Evolutionary conservation across 306 rosid species (phyloP).

Genomic region (Delonix regia): DNA sequence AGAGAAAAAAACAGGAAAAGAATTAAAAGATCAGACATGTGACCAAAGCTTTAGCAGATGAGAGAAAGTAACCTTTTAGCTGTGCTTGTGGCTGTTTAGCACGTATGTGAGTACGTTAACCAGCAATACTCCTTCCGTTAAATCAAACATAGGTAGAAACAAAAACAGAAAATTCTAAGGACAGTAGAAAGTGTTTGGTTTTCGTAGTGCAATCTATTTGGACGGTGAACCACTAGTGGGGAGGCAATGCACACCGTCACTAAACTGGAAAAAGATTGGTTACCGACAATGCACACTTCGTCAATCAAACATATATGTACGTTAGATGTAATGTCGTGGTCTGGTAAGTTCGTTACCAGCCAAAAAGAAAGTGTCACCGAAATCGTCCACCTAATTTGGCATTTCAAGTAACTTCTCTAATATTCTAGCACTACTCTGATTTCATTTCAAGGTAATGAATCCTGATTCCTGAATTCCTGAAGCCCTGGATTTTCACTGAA

Average conservation of each 20-base stretch:
- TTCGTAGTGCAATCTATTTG: not conserved
- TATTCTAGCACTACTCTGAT: not conserved
- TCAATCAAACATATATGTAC: not conserved
- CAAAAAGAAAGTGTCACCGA: not conserved
- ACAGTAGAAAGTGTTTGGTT: constrained; percentile 14
- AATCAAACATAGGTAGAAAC: not conserved
- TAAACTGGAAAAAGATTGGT: constrained; percentile 29
- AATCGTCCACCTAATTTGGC: not conserved
- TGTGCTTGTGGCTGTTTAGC: not conserved
- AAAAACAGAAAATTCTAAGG: not conserved
- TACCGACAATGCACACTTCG: constrained; percentile 32
- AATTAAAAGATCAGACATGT: not conserved
- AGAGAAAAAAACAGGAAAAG: not conserved
- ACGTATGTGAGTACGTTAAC: constrained; percentile 12
- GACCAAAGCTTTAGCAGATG: not conserved
- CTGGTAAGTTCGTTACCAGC: not conserved
- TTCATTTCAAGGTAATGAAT: not conserved
- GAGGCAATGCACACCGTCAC: not conserved
- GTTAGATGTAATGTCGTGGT: not conserved
- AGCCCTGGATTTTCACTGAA: too few relatives aligned
- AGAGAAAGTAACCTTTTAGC: not conserved
- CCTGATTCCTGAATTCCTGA: not conserved
- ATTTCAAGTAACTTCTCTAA: not conserved
- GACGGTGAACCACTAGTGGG: constrained; percentile 21
- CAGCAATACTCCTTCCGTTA: not conserved